phyloP scores from a whole-genome alignment of 352 stramenopile species.

The Globisporangium orthogonon region DNA sequence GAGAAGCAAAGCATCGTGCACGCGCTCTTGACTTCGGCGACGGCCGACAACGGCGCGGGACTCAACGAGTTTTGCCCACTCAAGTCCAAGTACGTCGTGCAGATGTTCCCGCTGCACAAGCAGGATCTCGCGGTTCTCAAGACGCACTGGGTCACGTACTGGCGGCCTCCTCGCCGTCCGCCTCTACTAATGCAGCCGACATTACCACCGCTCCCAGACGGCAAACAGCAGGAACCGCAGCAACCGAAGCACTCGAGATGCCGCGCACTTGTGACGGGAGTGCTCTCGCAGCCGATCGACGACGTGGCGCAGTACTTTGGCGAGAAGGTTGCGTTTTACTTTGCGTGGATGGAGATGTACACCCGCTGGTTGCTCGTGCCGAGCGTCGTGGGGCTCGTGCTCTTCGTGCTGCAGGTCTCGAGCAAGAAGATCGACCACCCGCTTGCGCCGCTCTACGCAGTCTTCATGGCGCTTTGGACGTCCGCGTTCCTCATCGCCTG shows the following conservation, averaged over 20 bases:
- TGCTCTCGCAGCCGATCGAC: conserved; percentile 78
- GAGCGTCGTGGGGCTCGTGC: conserved; percentile 52
- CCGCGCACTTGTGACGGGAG: conserved; percentile 3
- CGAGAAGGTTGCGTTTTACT: conserved; percentile 90
- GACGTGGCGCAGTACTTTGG: conserved; percentile 89
- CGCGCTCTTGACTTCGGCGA: conserved; percentile 29
- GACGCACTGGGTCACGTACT: conserved; percentile 79
- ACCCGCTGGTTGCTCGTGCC: conserved; percentile 85
- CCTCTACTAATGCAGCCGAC: not conserved
- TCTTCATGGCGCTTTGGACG: conserved; percentile 90
- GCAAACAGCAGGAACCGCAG: not conserved
- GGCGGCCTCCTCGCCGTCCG: conserved; percentile 18
- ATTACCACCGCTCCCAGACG: not conserved
- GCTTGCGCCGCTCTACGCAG: conserved; percentile 65
- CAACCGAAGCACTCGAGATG: conserved; percentile 1
- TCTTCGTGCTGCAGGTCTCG: conserved; percentile 69
- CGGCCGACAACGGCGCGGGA: conserved; percentile 30
- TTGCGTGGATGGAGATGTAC: conserved; percentile 91
- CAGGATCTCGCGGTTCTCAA: conserved; percentile 57
- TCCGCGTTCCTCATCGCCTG: conserved; percentile 87
- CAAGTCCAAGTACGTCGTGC: conserved; percentile 57
- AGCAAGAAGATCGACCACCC: conserved; percentile 71
- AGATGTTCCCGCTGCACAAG: conserved; percentile 89
- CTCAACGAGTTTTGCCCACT: conserved; percentile 69
- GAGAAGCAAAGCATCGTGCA: conserved; percentile 83